These are phyloP conservation scores for Suhomyces choctaworum DNA, from an alignment of 1,139 yeast species.

Conservation along the genomic window DNA sequence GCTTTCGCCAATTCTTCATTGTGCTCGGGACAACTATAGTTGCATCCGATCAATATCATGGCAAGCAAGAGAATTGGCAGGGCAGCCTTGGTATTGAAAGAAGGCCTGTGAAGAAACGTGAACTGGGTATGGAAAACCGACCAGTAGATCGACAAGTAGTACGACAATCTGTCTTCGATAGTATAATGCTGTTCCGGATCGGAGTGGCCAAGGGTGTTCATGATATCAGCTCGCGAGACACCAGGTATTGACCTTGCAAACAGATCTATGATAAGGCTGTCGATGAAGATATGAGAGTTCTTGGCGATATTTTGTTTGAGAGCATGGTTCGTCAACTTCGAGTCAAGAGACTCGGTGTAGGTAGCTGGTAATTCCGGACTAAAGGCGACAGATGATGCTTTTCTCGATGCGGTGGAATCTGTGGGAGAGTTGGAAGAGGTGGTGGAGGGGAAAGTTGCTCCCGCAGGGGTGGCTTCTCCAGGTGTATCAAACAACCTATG, in stretches of 20 bases:
- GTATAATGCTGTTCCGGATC: slow-evolving; percentile 15
- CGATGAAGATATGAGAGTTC: slow-evolving; percentile 33
- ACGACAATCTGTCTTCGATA: slow-evolving; percentile 31
- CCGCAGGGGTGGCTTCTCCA: slow-evolving; percentile 5
- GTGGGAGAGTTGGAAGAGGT: slow-evolving; percentile 39
- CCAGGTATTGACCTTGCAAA: slow-evolving; percentile 22
- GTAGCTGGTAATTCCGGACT: neutral
- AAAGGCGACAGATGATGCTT: slow-evolving; percentile 19
- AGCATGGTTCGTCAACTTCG: slow-evolving; percentile 21
- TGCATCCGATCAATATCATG: slow-evolving; percentile 59
- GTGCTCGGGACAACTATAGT: slow-evolving; percentile 22
- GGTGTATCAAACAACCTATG: slow-evolving; percentile 1
- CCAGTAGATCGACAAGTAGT: slow-evolving; percentile 50
- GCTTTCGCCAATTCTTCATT: slow-evolving; percentile 15
- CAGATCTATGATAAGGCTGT: slow-evolving; percentile 23
- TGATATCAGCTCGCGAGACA: slow-evolving; percentile 22
- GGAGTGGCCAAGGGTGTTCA: slow-evolving; percentile 23
- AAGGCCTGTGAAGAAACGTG: slow-evolving; percentile 62
- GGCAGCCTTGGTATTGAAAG: slow-evolving; percentile 54
- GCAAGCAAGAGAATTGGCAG: slow-evolving; percentile 56
- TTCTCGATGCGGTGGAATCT: slow-evolving; percentile 33
- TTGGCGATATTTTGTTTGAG: slow-evolving; percentile 24
- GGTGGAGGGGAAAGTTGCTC: slow-evolving; percentile 21
- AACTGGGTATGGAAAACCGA: slow-evolving; percentile 59
- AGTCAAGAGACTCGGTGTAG: slow-evolving; percentile 16